Base-by-base conservation (phyloP, 192 early-diverging fungal species). In the Gaertneriomyces semiglobifer region DNA sequence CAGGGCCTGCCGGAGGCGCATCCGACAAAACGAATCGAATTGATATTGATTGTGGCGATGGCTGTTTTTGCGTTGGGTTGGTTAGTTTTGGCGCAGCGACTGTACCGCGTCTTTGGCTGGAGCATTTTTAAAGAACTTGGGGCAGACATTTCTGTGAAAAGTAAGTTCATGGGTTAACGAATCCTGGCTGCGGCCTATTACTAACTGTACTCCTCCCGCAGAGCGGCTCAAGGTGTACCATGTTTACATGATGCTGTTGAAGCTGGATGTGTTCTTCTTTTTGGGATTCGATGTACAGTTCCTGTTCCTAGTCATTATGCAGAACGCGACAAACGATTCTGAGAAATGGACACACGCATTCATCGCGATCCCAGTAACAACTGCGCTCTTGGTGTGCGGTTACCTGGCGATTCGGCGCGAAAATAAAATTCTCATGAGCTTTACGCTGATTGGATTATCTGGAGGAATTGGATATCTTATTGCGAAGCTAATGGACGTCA, bases 221-320 rank as follows among this genome's bases (percentile, higher is more conserved):
- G 81, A 80, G 40, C 78, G 77, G 9, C 71, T 85, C 40, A 78
- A 63, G 45, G 38, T 81, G 40, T 92, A 91, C 72, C 89, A 92
- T 53, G 85, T 94, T 61, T 91, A 92, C 62, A 66, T 94, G 55
- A 76, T 91, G 60, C 73, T 92, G 11, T 75, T 94, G 44, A 94
- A 94, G 72, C 61, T 92, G 11, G 90, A 92, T 54, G 72, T 92
- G 1, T 93, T 91, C 76, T 94, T 94, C 77, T 91, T 91, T 62
- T 50, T 90, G 5, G 82, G 80, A 10, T 91, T 90, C 64, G 80
- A 84, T 8, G 76, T 89, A 33, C 89, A 91, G 63, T 86, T 81
- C 58, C 60, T 90, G 19, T 75, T 86, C 5, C 72, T 92, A 18
- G 83, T 85, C 11, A 66, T 75, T 57, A 53, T 72, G 18, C 12